These are phyloP conservation scores for Daldinia bambusicola DNA, from an alignment of 495 filamentous ascomycete species.

Conservation along the genomic window DNA sequence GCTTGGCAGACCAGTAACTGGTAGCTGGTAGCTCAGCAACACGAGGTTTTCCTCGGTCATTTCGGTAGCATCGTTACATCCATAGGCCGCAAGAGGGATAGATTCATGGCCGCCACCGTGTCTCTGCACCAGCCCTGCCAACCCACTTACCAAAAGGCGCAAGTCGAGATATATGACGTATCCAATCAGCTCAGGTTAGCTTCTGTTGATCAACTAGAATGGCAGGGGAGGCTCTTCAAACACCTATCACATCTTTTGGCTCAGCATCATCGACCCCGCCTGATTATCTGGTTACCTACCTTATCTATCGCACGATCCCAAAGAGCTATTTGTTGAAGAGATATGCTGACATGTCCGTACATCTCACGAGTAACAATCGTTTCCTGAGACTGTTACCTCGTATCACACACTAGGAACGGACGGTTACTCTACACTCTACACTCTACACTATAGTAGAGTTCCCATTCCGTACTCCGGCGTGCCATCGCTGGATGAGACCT, in stretches of 20 bases:
- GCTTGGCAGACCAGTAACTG: slow-evolving; percentile 35
- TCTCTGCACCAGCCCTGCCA: slow-evolving; percentile 27
- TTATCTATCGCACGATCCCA: slow-evolving; percentile 43
- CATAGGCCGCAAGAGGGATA: slow-evolving; percentile 30
- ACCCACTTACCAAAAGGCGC: slow-evolving; percentile 41
- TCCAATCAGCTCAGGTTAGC: slow-evolving; percentile 34
- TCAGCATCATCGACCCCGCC: slow-evolving; percentile 37
- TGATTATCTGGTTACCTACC: slow-evolving; percentile 43
- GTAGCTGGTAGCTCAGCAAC: slow-evolving; percentile 43
- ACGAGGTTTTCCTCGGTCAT: slow-evolving; percentile 48
- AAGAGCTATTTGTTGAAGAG: slow-evolving; percentile 36
- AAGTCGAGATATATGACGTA: slow-evolving; percentile 48
- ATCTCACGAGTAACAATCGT: slow-evolving; percentile 32
- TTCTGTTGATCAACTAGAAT: slow-evolving; percentile 34
- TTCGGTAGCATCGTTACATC: slow-evolving; percentile 41
- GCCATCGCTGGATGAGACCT: slow-evolving; percentile 19
- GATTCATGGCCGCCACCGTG: slow-evolving; percentile 29
- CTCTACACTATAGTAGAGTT: slow-evolving; percentile 9
- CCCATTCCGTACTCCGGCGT: slow-evolving; percentile 6
- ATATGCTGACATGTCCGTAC: slow-evolving; percentile 24
- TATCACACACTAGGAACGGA: slow-evolving; percentile 26
- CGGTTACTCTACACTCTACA: slow-evolving; percentile 11
- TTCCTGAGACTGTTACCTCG: slow-evolving; percentile 38
- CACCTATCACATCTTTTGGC: slow-evolving; percentile 35
- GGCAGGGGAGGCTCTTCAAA: slow-evolving; percentile 36